phyloP scores from a whole-genome alignment of 2,329 filamentous ascomycete species.

The Hypocrella siamensis region DNA sequence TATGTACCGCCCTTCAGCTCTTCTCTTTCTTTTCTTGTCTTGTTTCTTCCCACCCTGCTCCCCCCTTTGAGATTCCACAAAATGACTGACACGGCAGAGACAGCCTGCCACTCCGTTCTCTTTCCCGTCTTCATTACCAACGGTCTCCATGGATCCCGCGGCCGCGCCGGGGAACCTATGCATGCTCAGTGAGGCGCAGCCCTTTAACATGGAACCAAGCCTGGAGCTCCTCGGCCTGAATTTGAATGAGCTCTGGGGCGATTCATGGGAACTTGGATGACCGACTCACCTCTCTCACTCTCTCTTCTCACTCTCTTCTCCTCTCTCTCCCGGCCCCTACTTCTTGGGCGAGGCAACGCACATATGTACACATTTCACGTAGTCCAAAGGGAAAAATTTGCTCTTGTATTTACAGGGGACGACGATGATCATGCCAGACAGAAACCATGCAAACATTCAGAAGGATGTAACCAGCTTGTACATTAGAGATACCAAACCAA shows the following conservation, averaged over 20 bases:
- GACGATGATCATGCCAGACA: no score
- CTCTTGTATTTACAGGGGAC: no score
- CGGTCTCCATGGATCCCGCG: constrained; percentile 17
- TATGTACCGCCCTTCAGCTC: constrained; percentile 10
- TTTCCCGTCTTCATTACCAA: constrained; percentile 18
- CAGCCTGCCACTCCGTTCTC: constrained; percentile 27
- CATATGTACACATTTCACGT: no score
- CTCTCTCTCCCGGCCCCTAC: no score
- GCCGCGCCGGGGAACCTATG: constrained; percentile 16
- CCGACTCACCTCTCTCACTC: no score
- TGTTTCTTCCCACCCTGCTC: neutral
- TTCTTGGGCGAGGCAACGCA: no score
- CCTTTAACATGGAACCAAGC: constrained; percentile 35
- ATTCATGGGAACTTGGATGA: constrained; percentile 29
- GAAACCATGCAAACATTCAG: no score
- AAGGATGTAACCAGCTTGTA: no score
- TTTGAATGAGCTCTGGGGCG: constrained; percentile 39
- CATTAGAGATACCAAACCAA: no score
- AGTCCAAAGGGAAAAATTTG: no score
- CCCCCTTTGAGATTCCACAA: no score
- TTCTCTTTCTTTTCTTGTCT: constrained; percentile 6
- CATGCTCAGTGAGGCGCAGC: constrained; percentile 18
- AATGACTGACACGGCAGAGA: constrained; percentile 14
- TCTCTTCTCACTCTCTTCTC: no score
- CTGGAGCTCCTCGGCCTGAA: constrained; percentile 37